These are phyloP conservation scores for Colletotrichum sp. DNA, from an alignment of 2,329 filamentous ascomycete genomes.

Conservation along the genomic window DNA sequence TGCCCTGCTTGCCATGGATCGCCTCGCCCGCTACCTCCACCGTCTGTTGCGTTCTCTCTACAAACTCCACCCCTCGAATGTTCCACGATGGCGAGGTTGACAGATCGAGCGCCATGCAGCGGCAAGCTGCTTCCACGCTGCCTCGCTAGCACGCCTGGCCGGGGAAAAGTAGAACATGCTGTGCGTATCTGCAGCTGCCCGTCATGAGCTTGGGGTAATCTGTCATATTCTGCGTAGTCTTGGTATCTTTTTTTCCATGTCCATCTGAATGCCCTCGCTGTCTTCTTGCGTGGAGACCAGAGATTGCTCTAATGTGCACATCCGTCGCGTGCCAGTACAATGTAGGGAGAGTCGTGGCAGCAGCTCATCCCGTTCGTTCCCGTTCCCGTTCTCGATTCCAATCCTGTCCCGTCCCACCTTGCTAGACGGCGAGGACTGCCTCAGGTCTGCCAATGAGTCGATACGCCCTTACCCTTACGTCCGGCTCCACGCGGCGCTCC, in stretches of 20 bases:
- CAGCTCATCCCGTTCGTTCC: not conserved
- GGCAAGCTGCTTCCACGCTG: constrained; percentile 1
- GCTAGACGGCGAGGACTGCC: not conserved
- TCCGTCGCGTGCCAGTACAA: not conserved
- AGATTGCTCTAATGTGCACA: not conserved
- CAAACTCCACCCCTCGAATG: not conserved
- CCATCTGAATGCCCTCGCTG: not conserved
- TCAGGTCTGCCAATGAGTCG: constrained; percentile 10
- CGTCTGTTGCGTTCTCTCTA: not conserved
- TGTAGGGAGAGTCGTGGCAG: not conserved
- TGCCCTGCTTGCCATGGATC: not conserved
- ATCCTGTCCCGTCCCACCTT: not conserved
- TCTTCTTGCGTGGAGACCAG: not conserved
- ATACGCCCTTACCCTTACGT: constrained; percentile 15
- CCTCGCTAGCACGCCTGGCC: not conserved
- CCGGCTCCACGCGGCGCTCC: constrained; percentile 7
- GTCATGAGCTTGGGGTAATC: not conserved
- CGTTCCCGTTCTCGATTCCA: not conserved
- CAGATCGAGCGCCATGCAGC: constrained; percentile 12
- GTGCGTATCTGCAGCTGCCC: not conserved
- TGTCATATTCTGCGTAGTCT: not conserved
- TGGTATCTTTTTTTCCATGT: constrained; percentile 9
- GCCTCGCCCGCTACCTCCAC: not conserved
- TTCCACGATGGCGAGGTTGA: not conserved
- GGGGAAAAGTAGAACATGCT: not conserved